A percentile compares a stretch with the other conserved stretches of the same genome.
Evolutionary conservation across 2,329 filamentous ascomycete species (phyloP).

Genomic region (Pyricularia pennisetigena): DNA sequence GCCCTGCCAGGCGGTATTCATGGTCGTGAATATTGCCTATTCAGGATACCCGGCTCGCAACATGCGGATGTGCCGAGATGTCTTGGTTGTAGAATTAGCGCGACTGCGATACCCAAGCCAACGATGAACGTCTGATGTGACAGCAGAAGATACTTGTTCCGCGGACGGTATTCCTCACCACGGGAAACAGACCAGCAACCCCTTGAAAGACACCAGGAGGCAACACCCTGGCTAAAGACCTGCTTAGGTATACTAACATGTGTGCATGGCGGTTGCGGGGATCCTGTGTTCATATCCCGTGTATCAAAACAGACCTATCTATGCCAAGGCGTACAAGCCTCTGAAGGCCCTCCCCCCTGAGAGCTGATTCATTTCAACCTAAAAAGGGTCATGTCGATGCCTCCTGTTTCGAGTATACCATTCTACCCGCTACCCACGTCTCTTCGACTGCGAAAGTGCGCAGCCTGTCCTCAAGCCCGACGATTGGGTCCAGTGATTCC

Average conservation of each 20-base stretch:
- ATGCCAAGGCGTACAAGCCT: too few species aligned
- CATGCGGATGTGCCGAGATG: neutral
- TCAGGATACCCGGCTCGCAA: neutral
- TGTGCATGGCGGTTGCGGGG: too few species aligned
- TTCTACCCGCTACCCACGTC: constrained; percentile 57
- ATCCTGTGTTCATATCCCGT: too few species aligned
- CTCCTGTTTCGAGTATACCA: constrained; percentile 29
- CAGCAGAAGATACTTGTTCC: neutral
- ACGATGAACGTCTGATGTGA: neutral
- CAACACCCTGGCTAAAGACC: too few species aligned
- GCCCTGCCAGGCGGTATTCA: neutral
- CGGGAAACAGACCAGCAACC: neutral
- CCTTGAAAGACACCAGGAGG: too few species aligned
- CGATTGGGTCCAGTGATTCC: constrained; percentile 24
- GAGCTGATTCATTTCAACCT: too few species aligned
- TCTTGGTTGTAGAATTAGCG: neutral
- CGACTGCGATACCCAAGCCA: neutral
- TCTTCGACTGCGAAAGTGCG: constrained; percentile 47
- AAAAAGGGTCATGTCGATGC: neutral
- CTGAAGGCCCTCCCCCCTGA: too few species aligned
- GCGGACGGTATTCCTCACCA: neutral
- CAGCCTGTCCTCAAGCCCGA: constrained; percentile 37
- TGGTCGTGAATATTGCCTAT: neutral
- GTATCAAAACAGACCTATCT: too few species aligned
- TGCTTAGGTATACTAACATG: too few species aligned